These are phyloP conservation scores for Phytomonas francai DNA, from an alignment of 208 protist genomes.

Conservation along the genomic window DNA sequence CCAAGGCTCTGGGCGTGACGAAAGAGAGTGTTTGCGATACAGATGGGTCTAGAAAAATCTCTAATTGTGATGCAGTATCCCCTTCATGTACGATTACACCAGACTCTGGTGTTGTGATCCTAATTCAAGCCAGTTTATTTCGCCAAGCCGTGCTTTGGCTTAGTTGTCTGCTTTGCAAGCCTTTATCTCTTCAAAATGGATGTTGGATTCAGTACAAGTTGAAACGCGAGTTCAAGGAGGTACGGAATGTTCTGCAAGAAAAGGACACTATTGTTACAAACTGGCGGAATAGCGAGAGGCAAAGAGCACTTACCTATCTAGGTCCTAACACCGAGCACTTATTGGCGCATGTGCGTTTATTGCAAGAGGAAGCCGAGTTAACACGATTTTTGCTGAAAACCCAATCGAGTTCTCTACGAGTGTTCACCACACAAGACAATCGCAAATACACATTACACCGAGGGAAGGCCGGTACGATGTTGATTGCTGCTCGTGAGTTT, in stretches of 20 bases:
- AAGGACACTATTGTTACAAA: constrained; percentile 68
- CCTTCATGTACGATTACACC: constrained; percentile 12
- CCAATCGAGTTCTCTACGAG: constrained; percentile 22
- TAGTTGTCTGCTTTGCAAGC: constrained; percentile 55
- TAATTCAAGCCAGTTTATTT: constrained; percentile 31
- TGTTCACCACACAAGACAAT: constrained; percentile 57
- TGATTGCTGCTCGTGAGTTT: constrained; percentile 56
- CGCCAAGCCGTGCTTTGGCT: constrained; percentile 61
- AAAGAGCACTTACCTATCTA: constrained; percentile 34
- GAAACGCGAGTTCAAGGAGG: constrained; percentile 73
- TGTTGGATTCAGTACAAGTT: constrained; percentile 84
- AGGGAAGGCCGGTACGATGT: constrained; percentile 54
- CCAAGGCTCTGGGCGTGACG: not conserved
- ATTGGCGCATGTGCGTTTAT: constrained; percentile 44
- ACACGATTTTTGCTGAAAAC: constrained; percentile 34
- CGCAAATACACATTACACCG: constrained; percentile 59
- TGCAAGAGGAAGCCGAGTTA: constrained; percentile 60
- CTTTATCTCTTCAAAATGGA: constrained; percentile 22
- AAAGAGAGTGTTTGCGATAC: not conserved
- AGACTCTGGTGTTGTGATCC: constrained; percentile 24
- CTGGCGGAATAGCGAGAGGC: constrained; percentile 42
- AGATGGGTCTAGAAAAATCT: not conserved
- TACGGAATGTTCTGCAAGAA: constrained; percentile 65
- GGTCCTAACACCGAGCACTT: constrained; percentile 35
- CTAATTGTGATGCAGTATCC: not conserved